A percentile compares a stretch with the other conserved stretches of the same genome.
phyloP scores from a whole-genome alignment of 2,329 filamentous ascomycete species.

The Hirsutella rhossiliensis region DNA sequence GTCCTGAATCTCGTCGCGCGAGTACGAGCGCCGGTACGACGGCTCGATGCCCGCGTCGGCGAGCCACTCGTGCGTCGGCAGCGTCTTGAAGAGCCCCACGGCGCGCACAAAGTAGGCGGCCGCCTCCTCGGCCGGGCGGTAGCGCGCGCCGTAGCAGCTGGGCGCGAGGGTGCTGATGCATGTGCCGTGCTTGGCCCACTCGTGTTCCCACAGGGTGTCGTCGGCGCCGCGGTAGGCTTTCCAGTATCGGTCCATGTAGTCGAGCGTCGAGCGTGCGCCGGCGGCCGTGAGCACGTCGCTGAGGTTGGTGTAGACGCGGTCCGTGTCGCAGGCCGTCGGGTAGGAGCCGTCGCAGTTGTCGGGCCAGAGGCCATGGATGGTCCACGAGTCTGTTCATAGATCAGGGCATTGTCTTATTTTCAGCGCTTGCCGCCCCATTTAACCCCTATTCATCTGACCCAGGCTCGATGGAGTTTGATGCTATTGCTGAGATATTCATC shows the following conservation, averaged over 20 bases:
- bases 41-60: constrained; percentile 47
- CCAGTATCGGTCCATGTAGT: constrained; percentile 62
- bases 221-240: constrained; percentile 54
- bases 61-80: constrained; percentile 56
- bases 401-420: too few relatives aligned
- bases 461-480: too few relatives aligned
- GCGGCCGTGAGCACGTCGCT: constrained; percentile 46
- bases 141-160: constrained; percentile 47
- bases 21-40: constrained; percentile 43
- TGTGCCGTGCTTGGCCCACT: constrained; percentile 62
- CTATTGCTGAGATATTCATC: too few relatives aligned
- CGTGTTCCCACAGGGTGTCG: constrained; percentile 59
- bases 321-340: constrained; percentile 51
- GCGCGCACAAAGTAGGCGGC: constrained; percentile 57
- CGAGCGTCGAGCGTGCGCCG: constrained; percentile 37
- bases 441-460: too few relatives aligned
- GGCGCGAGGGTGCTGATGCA: constrained; percentile 60
- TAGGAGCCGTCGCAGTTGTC: constrained; percentile 61
- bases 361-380: constrained; percentile 57
- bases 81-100: constrained; percentile 51
- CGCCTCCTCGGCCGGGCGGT: constrained; percentile 50
- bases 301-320: constrained; percentile 53
- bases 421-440: too few relatives aligned
- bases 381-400: constrained; percentile 62
- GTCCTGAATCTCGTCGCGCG: constrained; percentile 41